Evolutionary conservation across 2,329 filamentous ascomycete species (phyloP).

Genomic region (Alternaria dauci): DNA sequence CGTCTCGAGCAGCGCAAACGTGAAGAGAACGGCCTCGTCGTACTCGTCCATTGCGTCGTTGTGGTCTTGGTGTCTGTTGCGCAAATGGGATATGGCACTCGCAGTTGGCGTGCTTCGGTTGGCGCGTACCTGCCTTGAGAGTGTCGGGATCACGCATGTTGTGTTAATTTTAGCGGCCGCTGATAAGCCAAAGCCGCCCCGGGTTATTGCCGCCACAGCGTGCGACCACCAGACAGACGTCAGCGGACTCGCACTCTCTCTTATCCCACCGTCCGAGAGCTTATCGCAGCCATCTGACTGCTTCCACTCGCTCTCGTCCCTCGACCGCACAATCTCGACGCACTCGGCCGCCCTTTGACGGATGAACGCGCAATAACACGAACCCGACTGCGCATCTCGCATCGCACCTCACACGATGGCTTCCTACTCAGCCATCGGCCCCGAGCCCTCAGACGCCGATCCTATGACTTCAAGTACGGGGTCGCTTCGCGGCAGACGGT

Average conservation of each 20-base stretch:
- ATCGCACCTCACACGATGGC: slow-evolving; percentile 50
- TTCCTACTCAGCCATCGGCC: slow-evolving; percentile 57
- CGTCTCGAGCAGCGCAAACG: slow-evolving; percentile 55
- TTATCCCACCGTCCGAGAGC: slow-evolving; percentile 1
- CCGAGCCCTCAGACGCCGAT: slow-evolving; percentile 50
- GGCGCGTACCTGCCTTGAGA: slow-evolving; percentile 25
- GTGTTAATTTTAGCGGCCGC: slow-evolving; percentile 25
- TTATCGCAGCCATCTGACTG: background rate
- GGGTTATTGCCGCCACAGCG: slow-evolving; percentile 1
- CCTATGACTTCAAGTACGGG: slow-evolving; percentile 53
- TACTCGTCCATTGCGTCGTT: slow-evolving; percentile 46
- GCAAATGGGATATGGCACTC: background rate
- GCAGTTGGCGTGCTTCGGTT: slow-evolving; percentile 13
- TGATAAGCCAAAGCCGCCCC: slow-evolving; percentile 4
- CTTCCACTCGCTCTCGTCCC: slow-evolving; percentile 5
- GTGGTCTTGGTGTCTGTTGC: background rate
- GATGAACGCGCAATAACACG: slow-evolving; percentile 40
- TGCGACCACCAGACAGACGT: slow-evolving; percentile 18
- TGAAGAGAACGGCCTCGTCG: slow-evolving; percentile 52
- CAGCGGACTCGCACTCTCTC: slow-evolving; percentile 16
- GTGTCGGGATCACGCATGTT: slow-evolving; percentile 6
- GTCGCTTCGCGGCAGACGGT: slow-evolving; percentile 52
- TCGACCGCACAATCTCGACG: background rate
- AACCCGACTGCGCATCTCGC: slow-evolving; percentile 18
- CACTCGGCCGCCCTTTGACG: slow-evolving; percentile 10